Percentiles rank a stretch among this genome's conserved stretches.
Evolutionary conservation across 83 land plant genomes (phyloP).

Genomic region (Thuja plicata): DNA sequence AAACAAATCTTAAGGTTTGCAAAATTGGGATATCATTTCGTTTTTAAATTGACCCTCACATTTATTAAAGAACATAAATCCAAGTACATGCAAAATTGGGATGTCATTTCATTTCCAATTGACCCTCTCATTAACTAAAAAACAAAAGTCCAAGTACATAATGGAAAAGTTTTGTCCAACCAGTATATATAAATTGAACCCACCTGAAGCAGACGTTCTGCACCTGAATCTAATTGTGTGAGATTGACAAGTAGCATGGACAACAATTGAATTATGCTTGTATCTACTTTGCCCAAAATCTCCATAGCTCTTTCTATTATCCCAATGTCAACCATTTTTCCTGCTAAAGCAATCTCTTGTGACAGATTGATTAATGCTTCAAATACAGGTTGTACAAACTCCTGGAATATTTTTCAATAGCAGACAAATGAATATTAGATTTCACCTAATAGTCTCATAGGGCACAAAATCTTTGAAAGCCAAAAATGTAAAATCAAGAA

Average conservation of each 20-base stretch:
- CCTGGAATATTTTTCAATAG: conserved; percentile 23
- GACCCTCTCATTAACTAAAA: not conserved
- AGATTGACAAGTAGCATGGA: conserved; percentile 88
- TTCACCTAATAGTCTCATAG: not conserved
- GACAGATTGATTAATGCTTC: conserved; percentile 87
- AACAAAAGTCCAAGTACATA: not conserved
- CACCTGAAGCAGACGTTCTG: conserved; percentile 65
- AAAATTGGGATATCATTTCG: not conserved
- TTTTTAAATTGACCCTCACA: not conserved
- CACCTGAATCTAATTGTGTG: conserved; percentile 70
- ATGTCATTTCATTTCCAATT: not conserved
- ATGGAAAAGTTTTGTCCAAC: not conserved
- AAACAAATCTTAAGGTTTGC: not conserved
- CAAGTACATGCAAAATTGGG: not conserved
- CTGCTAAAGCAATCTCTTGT: conserved; percentile 46
- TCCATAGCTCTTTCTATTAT: conserved; percentile 66
- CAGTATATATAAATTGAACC: not conserved
- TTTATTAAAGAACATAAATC: not conserved
- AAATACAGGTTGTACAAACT: conserved; percentile 62
- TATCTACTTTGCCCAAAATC: conserved; percentile 40
- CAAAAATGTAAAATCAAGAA: not conserved
- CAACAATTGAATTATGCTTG: conserved; percentile 33
- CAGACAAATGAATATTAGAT: not conserved
- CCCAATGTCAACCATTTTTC: conserved; percentile 48
- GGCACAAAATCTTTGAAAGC: not conserved